Percentiles rank a stretch among this genome's conserved stretches.
Evolutionary conservation across 202 grass and related monocot genomes (phyloP).

Genomic region (Setaria italica): DNA sequence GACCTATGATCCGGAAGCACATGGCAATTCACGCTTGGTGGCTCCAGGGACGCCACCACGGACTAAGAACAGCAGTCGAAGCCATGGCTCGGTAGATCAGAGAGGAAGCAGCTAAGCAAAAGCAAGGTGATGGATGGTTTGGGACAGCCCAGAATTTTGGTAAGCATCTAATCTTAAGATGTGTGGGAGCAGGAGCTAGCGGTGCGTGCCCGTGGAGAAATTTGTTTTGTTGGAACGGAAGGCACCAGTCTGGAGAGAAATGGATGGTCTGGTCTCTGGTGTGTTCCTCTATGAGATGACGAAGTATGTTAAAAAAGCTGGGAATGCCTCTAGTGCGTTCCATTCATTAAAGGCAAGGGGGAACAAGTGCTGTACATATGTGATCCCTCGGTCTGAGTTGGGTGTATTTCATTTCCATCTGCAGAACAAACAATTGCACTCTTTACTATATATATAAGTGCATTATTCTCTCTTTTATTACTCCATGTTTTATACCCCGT

Average conservation of each 20-base stretch:
- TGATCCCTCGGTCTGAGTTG: too few relatives aligned
- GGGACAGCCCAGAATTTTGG: conserved; percentile 34
- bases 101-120: conserved; percentile 31
- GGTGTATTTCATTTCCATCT: too few relatives aligned
- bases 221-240: neutral
- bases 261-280: neutral
- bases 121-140: neutral
- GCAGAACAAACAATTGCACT: too few relatives aligned
- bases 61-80: conserved; percentile 30
- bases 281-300: too few relatives aligned
- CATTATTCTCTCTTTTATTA: too few relatives aligned
- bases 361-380: too few relatives aligned
- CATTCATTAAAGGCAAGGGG: too few relatives aligned
- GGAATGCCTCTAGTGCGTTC: too few relatives aligned
- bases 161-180: conserved; percentile 1
- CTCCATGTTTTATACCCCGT: too few relatives aligned
- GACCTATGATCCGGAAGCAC: conserved; percentile 53
- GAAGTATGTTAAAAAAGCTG: too few relatives aligned
- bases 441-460: too few relatives aligned
- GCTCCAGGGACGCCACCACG: conserved; percentile 55
- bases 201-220: neutral
- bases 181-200: neutral
- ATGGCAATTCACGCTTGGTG: conserved; percentile 17
- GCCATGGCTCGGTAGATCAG: neutral
- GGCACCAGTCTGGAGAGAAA: neutral